Percentiles rank a stretch among this genome's conserved stretches.
These are phyloP conservation scores for Neofusicoccum kwambonambiense DNA, from an alignment of 2,329 filamentous ascomycete genomes.

Conservation along the genomic window DNA sequence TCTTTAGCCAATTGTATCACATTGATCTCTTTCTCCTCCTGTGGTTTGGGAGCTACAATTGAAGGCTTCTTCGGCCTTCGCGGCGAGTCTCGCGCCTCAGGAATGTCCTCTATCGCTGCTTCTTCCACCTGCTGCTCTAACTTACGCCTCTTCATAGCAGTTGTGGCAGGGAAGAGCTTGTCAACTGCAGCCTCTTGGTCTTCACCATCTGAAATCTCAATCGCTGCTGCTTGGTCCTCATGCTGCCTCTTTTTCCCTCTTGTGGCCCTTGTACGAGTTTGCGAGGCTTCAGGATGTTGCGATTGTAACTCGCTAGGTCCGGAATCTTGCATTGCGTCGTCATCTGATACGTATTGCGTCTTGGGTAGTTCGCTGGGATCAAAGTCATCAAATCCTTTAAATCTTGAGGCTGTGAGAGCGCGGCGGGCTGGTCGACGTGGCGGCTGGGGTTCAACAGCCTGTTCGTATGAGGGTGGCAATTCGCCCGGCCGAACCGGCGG, in stretches of 20 bases:
- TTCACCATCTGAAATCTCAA: constrained; percentile 54
- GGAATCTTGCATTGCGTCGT: background rate
- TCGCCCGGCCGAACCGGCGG: background rate
- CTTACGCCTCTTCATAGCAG: constrained; percentile 75
- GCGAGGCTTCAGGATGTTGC: background rate
- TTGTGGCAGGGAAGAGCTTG: constrained; percentile 69
- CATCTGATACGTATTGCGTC: background rate
- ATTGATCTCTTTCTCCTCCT: constrained; percentile 60
- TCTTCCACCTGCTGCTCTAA: constrained; percentile 23
- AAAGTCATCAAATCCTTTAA: constrained; percentile 72
- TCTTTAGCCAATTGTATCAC: constrained; percentile 63
- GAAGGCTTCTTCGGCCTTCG: constrained; percentile 22
- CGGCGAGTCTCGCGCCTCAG: constrained; percentile 36
- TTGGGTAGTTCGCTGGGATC: constrained; percentile 27
- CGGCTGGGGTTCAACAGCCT: background rate
- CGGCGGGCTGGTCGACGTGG: constrained; percentile 20
- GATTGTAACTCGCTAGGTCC: background rate
- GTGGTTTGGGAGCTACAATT: constrained; percentile 25
- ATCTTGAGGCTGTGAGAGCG: constrained; percentile 49
- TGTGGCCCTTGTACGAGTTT: background rate
- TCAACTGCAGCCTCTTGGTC: constrained; percentile 29
- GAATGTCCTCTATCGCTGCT: background rate
- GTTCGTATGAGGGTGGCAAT: too few species aligned
- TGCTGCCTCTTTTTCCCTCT: constrained; percentile 8
- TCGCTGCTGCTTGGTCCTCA: background rate